Conservation (phyloP, 163 green algal genomes). For the Smithsoniella earleae region DNA sequence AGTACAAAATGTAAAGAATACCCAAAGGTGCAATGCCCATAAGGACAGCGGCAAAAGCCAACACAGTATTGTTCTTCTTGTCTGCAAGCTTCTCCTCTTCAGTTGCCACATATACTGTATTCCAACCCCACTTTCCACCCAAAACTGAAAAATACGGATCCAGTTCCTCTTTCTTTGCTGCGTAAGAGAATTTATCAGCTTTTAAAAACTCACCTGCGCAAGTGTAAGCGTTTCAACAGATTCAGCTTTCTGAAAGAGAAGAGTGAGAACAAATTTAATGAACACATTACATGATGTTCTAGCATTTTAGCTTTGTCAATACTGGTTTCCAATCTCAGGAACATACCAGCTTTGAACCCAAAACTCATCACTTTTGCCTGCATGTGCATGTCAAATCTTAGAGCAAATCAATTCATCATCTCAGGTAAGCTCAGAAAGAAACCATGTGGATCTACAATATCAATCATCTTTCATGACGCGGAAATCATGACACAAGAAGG, state of each 20-base stretch:
- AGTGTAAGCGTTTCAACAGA: too few relatives aligned
- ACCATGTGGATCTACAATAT: too few relatives aligned
- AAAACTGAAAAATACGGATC: slow-evolving; percentile 11
- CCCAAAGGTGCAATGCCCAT: background rate
- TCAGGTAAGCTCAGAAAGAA: too few relatives aligned
- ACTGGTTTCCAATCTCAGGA: too few relatives aligned
- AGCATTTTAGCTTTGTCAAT: too few relatives aligned
- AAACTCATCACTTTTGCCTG: slow-evolving; percentile 24
- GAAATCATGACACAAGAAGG: too few relatives aligned
- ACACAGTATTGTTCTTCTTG: slow-evolving; percentile 11
- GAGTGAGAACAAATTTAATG: too few relatives aligned
- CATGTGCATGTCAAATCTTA: background rate
- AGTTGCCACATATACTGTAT: slow-evolving; percentile 25
- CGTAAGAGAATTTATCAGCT: slow-evolving; percentile 20
- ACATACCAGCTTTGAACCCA: slow-evolving; percentile 13
- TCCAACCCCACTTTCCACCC: slow-evolving; percentile 12
- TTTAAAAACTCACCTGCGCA: slow-evolving; percentile 12
- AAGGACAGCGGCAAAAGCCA: background rate
- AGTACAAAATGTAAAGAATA: background rate
- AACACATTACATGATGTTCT: too few relatives aligned
- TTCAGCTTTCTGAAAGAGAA: too few relatives aligned
- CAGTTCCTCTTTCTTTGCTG: slow-evolving; percentile 25
- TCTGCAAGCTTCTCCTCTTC: slow-evolving; percentile 24
- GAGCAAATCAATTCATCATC: too few relatives aligned
- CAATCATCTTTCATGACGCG: too few relatives aligned